A percentile compares a stretch with the other conserved stretches of the same genome.
These are phyloP conservation scores for Quercus rubra DNA, from an alignment of 306 rosid species.

Conservation along the genomic window DNA sequence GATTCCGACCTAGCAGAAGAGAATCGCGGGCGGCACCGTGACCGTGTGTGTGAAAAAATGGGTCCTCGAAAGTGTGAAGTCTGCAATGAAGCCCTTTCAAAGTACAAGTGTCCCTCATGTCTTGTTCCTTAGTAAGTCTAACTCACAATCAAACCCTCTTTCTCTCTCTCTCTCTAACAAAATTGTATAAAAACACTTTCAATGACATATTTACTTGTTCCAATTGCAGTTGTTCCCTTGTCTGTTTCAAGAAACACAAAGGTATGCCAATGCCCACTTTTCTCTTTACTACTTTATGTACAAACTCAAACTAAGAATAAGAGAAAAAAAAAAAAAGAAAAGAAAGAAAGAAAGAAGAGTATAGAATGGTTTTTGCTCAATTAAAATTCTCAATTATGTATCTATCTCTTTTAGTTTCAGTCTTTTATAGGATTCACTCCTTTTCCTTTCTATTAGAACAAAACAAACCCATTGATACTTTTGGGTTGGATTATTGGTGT, in stretches of 20 bases:
- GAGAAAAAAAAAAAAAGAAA: too few species aligned
- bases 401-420: neutral
- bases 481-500: neutral
- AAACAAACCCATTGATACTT: neutral
- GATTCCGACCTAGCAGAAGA: too few species aligned
- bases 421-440: neutral
- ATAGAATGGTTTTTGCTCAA: too few species aligned
- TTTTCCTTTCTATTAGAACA: neutral
- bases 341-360: neutral
- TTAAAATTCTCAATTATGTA: too few species aligned
- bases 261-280: constrained; percentile 33
- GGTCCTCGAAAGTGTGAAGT: constrained; percentile 68
- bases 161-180: too few species aligned
- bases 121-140: constrained; percentile 61
- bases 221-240: constrained; percentile 60
- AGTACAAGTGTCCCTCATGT: constrained; percentile 85
- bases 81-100: constrained; percentile 65
- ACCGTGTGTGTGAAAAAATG: constrained; percentile 19
- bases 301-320: too few species aligned
- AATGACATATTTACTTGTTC: constrained; percentile 2
- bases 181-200: neutral
- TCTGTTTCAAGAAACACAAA: constrained; percentile 85
- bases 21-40: too few species aligned
- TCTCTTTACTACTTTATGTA: neutral
- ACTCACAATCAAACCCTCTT: neutral